These are phyloP conservation scores for Ogataea hybrid DNA, from an alignment of 1,139 yeast species.

Conservation along the genomic window DNA sequence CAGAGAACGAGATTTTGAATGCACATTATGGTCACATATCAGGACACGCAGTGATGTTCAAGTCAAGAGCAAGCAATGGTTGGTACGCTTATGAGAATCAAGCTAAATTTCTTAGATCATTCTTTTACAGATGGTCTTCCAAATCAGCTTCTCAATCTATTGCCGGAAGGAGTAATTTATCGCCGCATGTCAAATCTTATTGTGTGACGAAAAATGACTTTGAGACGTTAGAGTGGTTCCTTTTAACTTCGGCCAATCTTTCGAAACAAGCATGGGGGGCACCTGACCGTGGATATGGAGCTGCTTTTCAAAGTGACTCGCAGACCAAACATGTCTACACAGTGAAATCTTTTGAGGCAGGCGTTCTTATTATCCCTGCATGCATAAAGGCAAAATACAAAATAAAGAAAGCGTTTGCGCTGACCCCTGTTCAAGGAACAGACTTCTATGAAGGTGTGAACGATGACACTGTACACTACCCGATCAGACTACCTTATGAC, in stretches of 20 bases:
- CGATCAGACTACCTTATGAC: conserved; percentile 52
- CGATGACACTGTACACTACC: conserved; percentile 23
- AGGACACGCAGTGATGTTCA: conserved; percentile 58
- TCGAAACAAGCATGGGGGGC: conserved; percentile 73
- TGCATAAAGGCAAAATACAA: conserved; percentile 18
- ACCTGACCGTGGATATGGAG: conserved; percentile 28
- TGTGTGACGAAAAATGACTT: conserved; percentile 49
- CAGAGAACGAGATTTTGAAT: conserved; percentile 45
- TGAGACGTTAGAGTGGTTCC: conserved; percentile 53
- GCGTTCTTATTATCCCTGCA: conserved; percentile 44
- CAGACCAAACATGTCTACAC: conserved; percentile 26
- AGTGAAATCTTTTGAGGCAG: conserved; percentile 48
- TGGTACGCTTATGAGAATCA: conserved; percentile 28
- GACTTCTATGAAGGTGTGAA: conserved; percentile 32
- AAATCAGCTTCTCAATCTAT: conserved; percentile 10
- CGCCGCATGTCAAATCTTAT: conserved; percentile 47
- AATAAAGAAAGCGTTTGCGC: conserved; percentile 8
- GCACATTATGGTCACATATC: conserved; percentile 37
- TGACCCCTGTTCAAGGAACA: conserved; percentile 40
- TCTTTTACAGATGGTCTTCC: conserved; percentile 28
- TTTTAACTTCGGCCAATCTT: conserved; percentile 65
- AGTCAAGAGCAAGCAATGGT: conserved; percentile 32
- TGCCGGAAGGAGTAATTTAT: conserved; percentile 35
- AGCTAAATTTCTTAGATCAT: conserved; percentile 19
- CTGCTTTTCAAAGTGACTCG: conserved; percentile 31